Base-by-base conservation (phyloP, 306 rosid genomes). In the Nissolia schottii region DNA sequence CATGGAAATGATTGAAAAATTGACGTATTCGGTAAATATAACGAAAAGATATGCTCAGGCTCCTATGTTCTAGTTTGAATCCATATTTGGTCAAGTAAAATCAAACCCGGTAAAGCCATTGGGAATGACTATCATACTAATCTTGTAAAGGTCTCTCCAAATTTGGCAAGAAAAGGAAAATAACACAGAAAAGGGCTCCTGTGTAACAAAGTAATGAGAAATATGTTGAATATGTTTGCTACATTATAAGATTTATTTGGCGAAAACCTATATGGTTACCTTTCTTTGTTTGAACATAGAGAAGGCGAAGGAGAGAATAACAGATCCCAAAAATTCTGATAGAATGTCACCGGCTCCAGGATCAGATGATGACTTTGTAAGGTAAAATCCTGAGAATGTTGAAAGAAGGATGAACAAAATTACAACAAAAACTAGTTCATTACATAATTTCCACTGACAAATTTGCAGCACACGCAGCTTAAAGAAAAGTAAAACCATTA, bases 321-420 rank as follows among this genome's bases (percentile, higher is more conserved):
- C 96, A 46, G 96, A 85, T 65, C 96, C 97, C 87, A 91, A 76
- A 85, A 91, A 91, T 75, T 87, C 89, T 92, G 85, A 84, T 74
- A 91, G 79, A 64, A 91, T 67, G 79, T 91, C 96, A 51, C 97
- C 97, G 58, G 96, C 93, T 77, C 97, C 93, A 61, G 93, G 97
- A 75, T 91, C 76, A 53, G 91, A 78, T 23, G 97, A 82, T 29
- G 67, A 81, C 43, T 89, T 84, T 61, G 97, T 91, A 71, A 89
- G 79, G 78, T 91, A 91, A 71, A 80, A 61, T 73, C 84, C 97
- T 91, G 85, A 6, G 28, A 71, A 55, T 27, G 62, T 57, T 28
- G 48, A 48, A 71, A 55, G 46, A 74, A 63, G n/a, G 72, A 58
- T 56, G 40, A 50, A 50, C 37, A 37, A 38, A 68, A 8, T 20